These are phyloP conservation scores for Simplicillium aogashimaense DNA, from an alignment of 2,329 filamentous ascomycete genomes.

Conservation along the genomic window DNA sequence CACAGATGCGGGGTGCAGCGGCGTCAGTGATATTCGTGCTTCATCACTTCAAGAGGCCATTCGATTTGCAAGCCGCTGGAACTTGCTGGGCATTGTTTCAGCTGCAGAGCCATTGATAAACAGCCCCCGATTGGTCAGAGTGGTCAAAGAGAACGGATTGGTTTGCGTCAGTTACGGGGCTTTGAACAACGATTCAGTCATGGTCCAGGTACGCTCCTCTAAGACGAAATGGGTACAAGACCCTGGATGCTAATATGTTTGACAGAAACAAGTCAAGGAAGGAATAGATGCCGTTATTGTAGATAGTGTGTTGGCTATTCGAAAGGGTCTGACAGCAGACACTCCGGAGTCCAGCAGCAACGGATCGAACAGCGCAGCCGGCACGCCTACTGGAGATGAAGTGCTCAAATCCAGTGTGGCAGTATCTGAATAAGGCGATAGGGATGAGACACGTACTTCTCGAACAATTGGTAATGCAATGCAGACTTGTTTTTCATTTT, in stretches of 20 bases:
- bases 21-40: constrained; percentile 81
- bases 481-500: too few relatives aligned
- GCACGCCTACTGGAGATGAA: background rate
- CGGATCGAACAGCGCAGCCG: background rate
- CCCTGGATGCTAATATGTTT: background rate
- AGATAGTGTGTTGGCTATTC: constrained; percentile 85
- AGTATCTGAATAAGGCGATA: too few relatives aligned
- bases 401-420: background rate
- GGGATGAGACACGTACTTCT: too few relatives aligned
- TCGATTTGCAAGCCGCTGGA: constrained; percentile 90
- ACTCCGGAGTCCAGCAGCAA: background rate
- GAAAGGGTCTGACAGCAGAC: constrained; percentile 65
- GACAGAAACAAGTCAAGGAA: constrained; percentile 77
- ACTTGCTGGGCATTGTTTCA: constrained; percentile 81
- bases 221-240: too few relatives aligned
- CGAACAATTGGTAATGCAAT: too few relatives aligned
- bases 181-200: constrained; percentile 75
- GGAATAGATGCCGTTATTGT: constrained; percentile 98
- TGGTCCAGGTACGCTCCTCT: constrained; percentile 62
- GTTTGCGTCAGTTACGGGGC: constrained; percentile 94
- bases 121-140: constrained; percentile 77
- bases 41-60: constrained; percentile 92
- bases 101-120: constrained; percentile 82
- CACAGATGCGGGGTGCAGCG: constrained; percentile 73
- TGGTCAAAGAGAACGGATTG: constrained; percentile 88